Percentiles rank a stretch among this genome's conserved stretches.
Evolutionary conservation across 345 rosid species (phyloP).

Genomic region (Moricandia moricandioides): DNA sequence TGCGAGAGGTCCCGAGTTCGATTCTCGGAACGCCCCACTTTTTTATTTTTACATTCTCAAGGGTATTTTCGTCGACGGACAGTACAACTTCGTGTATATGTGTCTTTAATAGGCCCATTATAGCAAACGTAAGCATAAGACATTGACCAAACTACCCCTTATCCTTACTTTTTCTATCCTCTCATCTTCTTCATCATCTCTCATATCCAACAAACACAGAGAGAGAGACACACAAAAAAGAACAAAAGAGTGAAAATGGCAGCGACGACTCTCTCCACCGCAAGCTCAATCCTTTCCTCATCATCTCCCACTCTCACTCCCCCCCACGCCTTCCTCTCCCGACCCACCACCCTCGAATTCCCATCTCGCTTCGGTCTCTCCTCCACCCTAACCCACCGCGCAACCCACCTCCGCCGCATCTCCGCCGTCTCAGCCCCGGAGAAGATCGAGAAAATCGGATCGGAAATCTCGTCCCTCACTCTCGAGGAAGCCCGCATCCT

Average conservation of each 20-base stretch:
- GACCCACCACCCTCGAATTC: slow-evolving; percentile 36
- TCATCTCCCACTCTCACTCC: slow-evolving; percentile 17
- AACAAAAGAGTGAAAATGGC: slow-evolving; percentile 39
- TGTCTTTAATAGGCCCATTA: not conserved
- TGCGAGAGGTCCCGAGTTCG: slow-evolving; percentile 43
- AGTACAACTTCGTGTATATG: not conserved
- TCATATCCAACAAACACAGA: not conserved
- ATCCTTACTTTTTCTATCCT: slow-evolving; percentile 22
- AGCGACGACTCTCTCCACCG: slow-evolving; percentile 39
- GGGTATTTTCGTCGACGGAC: not conserved
- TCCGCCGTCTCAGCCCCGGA: slow-evolving; percentile 61
- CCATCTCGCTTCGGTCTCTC: slow-evolving; percentile 32
- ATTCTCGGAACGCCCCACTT: slow-evolving; percentile 30
- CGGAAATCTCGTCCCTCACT: slow-evolving; percentile 59
- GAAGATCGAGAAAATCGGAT: slow-evolving; percentile 59
- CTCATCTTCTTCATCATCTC: slow-evolving; percentile 3
- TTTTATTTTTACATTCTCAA: not conserved
- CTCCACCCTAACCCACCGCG: slow-evolving; percentile 35
- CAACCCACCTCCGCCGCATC: slow-evolving; percentile 47
- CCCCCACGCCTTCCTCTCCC: slow-evolving; percentile 1
- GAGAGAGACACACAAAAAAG: slow-evolving; percentile 4
- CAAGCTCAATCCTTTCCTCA: slow-evolving; percentile 41
- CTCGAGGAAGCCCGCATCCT: slow-evolving; percentile 64
- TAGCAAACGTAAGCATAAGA: not conserved
- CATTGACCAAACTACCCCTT: slow-evolving; percentile 28